phyloP scores from a whole-genome alignment of 495 filamentous ascomycete species.

The Penicillium robsamsonii region DNA sequence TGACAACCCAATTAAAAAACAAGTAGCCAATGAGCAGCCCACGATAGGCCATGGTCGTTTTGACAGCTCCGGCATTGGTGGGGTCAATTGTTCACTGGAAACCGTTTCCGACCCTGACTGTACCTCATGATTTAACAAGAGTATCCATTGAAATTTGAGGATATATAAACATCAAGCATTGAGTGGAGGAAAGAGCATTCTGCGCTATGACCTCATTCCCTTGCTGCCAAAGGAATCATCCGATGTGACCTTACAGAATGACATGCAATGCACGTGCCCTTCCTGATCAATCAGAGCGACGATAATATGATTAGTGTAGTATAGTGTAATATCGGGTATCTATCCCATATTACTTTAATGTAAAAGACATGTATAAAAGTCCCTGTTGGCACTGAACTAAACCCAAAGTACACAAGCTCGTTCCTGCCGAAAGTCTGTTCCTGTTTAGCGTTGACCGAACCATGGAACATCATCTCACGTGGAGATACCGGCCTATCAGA shows the following conservation, averaged over 20 bases:
- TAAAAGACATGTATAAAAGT: neutral
- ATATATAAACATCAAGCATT: neutral
- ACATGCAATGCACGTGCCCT: constrained; percentile 10
- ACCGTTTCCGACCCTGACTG: neutral
- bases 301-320: neutral
- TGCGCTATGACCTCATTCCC: constrained; percentile 5
- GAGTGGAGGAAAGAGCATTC: neutral
- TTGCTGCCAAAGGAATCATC: constrained; percentile 4
- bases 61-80: neutral
- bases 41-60: constrained; percentile 10
- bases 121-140: neutral
- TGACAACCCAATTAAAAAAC: constrained; percentile 16
- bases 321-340: neutral
- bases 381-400: neutral
- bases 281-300: neutral
- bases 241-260: constrained; percentile 11
- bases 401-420: neutral
- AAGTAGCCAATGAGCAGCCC: constrained; percentile 17
- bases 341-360: neutral
- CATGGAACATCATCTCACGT: constrained; percentile 3
- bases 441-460: neutral
- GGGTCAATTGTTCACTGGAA: neutral
- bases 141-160: neutral
- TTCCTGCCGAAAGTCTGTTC: constrained; percentile 4
- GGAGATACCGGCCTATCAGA: constrained; percentile 6